These are phyloP conservation scores for Candida maltosa DNA, from an alignment of 805 yeast species.

Conservation along the genomic window DNA sequence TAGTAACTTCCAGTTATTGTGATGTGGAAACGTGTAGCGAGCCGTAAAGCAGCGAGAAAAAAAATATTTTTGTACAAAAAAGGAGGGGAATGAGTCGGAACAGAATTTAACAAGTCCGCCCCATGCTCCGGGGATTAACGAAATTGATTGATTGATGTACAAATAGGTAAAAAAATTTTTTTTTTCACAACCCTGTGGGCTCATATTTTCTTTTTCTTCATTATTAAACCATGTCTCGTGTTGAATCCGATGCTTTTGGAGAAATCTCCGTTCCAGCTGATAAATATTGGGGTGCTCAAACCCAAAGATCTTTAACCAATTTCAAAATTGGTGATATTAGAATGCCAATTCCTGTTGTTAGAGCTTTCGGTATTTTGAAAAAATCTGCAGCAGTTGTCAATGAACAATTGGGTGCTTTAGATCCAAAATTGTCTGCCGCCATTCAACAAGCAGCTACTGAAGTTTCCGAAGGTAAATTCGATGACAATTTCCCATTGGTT, in stretches of 20 bases:
- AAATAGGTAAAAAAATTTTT: not conserved
- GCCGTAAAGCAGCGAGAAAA: too few relatives aligned
- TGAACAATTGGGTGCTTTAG: slow-evolving; percentile 30
- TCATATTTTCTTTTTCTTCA: not conserved
- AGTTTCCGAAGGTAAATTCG: slow-evolving; percentile 36
- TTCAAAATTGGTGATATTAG: slow-evolving; percentile 35
- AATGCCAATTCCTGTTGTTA: slow-evolving; percentile 34
- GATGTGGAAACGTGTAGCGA: too few relatives aligned
- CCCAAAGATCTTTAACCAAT: slow-evolving; percentile 35
- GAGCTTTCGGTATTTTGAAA: slow-evolving; percentile 35
- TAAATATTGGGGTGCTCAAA: slow-evolving; percentile 39
- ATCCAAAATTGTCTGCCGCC: slow-evolving; percentile 28
- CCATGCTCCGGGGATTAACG: too few relatives aligned
- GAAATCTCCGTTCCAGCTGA: slow-evolving; percentile 30
- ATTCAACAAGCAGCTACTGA: slow-evolving; percentile 36
- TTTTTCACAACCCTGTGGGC: not conserved
- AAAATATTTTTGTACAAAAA: too few relatives aligned
- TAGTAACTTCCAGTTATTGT: too few relatives aligned
- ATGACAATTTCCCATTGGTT: slow-evolving; percentile 39
- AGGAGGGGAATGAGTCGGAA: too few relatives aligned
- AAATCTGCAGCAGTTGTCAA: slow-evolving; percentile 37
- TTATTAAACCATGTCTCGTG: slow-evolving; percentile 12
- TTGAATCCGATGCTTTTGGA: slow-evolving; percentile 38
- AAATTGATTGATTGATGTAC: too few relatives aligned
- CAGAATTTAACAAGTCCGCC: too few relatives aligned